These are phyloP conservation scores for Luffa acutangula DNA, from an alignment of 306 rosid species.

Conservation along the genomic window DNA sequence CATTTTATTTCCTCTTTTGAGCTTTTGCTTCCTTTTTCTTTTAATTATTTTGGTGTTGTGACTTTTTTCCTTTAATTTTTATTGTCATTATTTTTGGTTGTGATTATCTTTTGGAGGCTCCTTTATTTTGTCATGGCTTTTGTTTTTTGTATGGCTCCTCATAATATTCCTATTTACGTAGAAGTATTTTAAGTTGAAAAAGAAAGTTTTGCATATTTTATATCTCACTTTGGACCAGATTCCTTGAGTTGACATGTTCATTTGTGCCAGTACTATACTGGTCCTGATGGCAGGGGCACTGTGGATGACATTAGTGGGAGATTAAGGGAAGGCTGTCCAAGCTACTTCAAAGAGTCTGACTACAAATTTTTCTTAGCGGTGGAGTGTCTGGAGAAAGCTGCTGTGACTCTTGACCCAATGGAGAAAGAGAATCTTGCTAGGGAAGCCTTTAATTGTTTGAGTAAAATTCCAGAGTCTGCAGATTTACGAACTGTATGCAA, in stretches of 20 bases:
- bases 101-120: neutral
- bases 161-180: neutral
- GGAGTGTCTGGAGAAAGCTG: conserved; percentile 94
- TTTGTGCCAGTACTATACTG: conserved; percentile 68
- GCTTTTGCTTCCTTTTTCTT: neutral
- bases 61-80: neutral
- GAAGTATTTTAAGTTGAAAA: neutral
- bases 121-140: neutral
- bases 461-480: conserved; percentile 94
- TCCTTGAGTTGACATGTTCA: conserved; percentile 15
- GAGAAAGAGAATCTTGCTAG: conserved; percentile 81
- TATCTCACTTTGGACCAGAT: neutral
- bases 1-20: neutral
- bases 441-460: conserved; percentile 73
- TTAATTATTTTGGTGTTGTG: neutral
- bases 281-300: conserved; percentile 97
- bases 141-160: neutral
- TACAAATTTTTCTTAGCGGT: conserved; percentile 91
- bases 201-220: neutral
- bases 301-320: conserved; percentile 91
- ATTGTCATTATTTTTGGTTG: neutral
- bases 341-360: conserved; percentile 97
- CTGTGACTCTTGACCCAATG: conserved; percentile 48
- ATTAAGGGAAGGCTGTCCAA: conserved; percentile 94
- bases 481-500: conserved; percentile 85